phyloP scores from a whole-genome alignment of 2,329 filamentous ascomycete genomes.

The Epichloe sp. region DNA sequence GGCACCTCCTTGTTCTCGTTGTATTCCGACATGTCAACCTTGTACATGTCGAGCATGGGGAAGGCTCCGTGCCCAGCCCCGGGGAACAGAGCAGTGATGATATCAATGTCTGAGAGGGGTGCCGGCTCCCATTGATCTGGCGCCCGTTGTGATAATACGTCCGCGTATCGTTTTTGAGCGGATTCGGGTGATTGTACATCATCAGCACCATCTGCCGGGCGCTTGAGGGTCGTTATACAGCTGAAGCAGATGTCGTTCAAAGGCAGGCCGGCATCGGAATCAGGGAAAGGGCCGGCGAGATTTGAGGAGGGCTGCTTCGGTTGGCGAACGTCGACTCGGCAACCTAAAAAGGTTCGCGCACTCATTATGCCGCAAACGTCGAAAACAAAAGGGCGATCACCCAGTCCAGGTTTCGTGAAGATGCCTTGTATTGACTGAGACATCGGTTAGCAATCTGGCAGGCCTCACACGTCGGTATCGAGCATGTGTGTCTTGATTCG shows the following conservation, averaged over 20 bases:
- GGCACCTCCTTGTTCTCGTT: conserved; percentile 29
- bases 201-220: conserved; percentile 22
- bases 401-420: conserved; percentile 34
- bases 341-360: conserved; percentile 35
- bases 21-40: conserved; percentile 36
- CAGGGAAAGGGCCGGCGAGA: conserved; percentile 23
- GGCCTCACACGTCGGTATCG: not conserved
- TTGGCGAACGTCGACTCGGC: conserved; percentile 36
- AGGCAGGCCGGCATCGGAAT: conserved; percentile 24
- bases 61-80: conserved; percentile 28
- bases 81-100: conserved; percentile 22
- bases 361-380: conserved; percentile 30
- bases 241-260: conserved; percentile 34
- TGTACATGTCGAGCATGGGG: conserved; percentile 38
- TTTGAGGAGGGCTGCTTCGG: conserved; percentile 26
- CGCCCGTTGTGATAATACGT: conserved; percentile 23
- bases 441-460: not conserved
- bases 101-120: conserved; percentile 33
- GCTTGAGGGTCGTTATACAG: conserved; percentile 39
- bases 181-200: conserved; percentile 25
- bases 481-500: not conserved
- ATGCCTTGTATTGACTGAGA: conserved; percentile 40
- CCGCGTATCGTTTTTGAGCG: conserved; percentile 28
- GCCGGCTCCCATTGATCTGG: conserved; percentile 30
- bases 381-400: conserved; percentile 40